Percentiles rank a stretch among this genome's conserved stretches.
Conservation (phyloP, 371 early-diverging fungal genomes). For the Mucor racemosus region DNA sequence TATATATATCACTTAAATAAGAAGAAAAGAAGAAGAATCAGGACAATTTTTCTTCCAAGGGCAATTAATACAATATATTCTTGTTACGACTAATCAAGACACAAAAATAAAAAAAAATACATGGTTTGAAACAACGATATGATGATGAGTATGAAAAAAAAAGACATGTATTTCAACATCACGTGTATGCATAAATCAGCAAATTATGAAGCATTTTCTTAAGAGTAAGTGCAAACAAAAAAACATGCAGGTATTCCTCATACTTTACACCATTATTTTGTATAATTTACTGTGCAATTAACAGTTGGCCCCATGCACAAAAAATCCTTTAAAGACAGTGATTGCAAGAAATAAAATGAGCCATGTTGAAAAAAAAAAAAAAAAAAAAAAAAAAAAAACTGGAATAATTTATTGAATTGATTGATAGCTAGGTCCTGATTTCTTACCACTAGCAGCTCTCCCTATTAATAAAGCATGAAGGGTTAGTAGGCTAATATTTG, state of each 20-base stretch:
- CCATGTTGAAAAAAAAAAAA: not conserved
- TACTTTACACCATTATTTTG: too few relatives aligned
- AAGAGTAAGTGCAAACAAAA: not conserved
- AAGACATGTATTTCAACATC: not conserved
- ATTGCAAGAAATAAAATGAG: not conserved
- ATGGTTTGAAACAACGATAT: not conserved
- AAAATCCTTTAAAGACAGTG: too few relatives aligned
- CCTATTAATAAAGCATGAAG: not conserved
- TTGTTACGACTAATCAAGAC: too few relatives aligned
- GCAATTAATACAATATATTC: too few relatives aligned
- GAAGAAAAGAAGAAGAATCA: too few relatives aligned
- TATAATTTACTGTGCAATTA: too few relatives aligned
- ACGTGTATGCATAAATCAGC: not conserved
- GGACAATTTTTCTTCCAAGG: too few relatives aligned
- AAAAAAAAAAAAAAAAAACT: not conserved
- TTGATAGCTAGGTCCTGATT: not conserved
- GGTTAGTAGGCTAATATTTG: not conserved
- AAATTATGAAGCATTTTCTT: not conserved
- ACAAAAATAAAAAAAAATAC: not conserved
- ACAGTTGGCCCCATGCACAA: too few relatives aligned
- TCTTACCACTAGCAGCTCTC: not conserved
- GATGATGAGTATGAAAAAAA: too few relatives aligned
- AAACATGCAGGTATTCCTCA: not conserved
- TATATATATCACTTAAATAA: not conserved
- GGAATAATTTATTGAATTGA: not conserved